These are phyloP conservation scores for Naganishia sp. DNA, from an alignment of 1,284 basidiomycete genomes.

Conservation along the genomic window DNA sequence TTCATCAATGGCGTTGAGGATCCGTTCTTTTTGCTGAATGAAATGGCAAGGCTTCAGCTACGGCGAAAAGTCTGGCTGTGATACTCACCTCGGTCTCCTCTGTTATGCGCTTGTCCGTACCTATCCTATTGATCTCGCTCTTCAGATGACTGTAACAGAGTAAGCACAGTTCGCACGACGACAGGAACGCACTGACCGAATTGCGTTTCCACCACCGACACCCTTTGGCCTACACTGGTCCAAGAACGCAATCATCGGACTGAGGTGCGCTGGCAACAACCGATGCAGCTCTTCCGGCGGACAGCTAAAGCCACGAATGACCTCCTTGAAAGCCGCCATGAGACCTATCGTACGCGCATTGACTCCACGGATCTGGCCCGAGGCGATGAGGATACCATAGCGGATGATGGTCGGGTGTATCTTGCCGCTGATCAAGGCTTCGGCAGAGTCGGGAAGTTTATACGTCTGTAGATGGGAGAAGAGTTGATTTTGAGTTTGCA, in stretches of 20 bases:
- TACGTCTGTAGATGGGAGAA: constrained; percentile 73
- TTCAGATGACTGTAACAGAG: constrained; percentile 91
- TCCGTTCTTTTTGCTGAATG: constrained; percentile 77
- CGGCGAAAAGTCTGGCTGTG: background rate
- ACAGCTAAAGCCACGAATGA: constrained; percentile 51
- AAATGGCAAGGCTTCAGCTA: background rate
- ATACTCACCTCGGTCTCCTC: constrained; percentile 81
- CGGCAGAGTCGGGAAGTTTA: constrained; percentile 38
- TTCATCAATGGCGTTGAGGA: constrained; percentile 84
- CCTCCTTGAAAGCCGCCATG: constrained; percentile 56
- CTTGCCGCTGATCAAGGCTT: constrained; percentile 36
- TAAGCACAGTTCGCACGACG: constrained; percentile 60
- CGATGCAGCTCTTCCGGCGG: constrained; percentile 52
- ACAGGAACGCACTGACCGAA: constrained; percentile 39
- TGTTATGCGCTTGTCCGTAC: constrained; percentile 70
- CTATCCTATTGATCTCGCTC: constrained; percentile 87
- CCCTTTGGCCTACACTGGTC: constrained; percentile 54
- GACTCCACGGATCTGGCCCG: constrained; percentile 48
- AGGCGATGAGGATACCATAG: constrained; percentile 49
- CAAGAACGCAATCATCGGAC: constrained; percentile 55
- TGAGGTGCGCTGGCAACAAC: constrained; percentile 49
- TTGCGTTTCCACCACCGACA: constrained; percentile 54
- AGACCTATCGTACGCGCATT: constrained; percentile 57
- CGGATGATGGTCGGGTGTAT: constrained; percentile 51
- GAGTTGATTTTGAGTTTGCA: constrained; percentile 39